phyloP scores from a whole-genome alignment of 441 rosid species.

The Cnidoscolus chayamansa region DNA sequence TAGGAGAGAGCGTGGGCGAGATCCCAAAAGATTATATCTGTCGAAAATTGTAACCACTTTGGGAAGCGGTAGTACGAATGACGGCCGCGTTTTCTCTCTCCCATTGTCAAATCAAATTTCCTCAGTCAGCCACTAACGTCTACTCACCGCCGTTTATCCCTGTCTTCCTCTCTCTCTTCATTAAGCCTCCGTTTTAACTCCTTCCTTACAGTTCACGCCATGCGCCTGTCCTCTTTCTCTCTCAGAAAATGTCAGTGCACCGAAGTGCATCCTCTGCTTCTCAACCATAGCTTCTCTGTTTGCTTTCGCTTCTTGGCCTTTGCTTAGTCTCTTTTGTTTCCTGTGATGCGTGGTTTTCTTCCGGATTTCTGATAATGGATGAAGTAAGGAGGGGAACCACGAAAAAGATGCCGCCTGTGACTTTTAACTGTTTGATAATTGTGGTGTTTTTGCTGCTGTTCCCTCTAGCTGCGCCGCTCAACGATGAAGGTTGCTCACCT shows the following conservation, averaged over 20 bases:
- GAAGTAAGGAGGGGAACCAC: neutral
- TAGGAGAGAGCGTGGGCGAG: neutral
- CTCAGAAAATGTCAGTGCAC: conserved; percentile 1
- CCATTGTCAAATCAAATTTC: neutral
- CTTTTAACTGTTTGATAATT: conserved; percentile 1
- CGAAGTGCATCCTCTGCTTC: neutral
- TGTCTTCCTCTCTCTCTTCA: conserved; percentile 44
- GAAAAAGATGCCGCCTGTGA: conserved; percentile 4
- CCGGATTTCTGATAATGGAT: neutral
- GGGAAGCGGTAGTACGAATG: conserved; percentile 50
- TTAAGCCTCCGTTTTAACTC: conserved; percentile 43
- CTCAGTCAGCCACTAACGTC: conserved; percentile 35
- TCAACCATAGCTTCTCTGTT: neutral
- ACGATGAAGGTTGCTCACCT: conserved; percentile 49
- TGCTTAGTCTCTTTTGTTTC: neutral
- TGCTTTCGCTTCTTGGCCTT: neutral
- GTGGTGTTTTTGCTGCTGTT: conserved; percentile 27
- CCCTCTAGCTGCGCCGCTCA: conserved; percentile 44
- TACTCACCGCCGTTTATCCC: conserved; percentile 61
- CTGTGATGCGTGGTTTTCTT: neutral
- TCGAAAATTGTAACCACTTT: conserved; percentile 25
- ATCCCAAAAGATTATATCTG: conserved; percentile 6
- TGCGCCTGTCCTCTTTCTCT: conserved; percentile 47
- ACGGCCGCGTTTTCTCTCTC: conserved; percentile 39
- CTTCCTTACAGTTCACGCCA: conserved; percentile 79